Base-by-base conservation (phyloP, 805 yeast species). In the Citeromyces nyonsensis region DNA sequence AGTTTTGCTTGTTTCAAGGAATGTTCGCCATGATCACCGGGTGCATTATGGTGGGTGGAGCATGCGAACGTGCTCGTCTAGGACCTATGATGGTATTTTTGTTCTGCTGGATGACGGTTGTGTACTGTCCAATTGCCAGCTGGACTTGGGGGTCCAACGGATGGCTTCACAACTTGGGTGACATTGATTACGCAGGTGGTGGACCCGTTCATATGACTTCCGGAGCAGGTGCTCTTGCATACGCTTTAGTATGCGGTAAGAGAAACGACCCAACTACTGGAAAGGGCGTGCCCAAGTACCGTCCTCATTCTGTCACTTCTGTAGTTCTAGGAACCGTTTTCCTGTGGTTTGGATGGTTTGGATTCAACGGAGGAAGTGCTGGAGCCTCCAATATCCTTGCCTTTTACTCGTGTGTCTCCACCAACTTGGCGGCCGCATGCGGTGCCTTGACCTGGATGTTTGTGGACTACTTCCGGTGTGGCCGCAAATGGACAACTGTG, bases 321-420 rank as follows among this genome's bases (percentile, higher is more conserved):
- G 83, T 85, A 36, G 95, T 86, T 11, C 59, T 91, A 36, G 98
- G 98, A 35, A 85, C 96, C 13, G 78, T 83, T 9, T 81, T 91
- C 63, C 69, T 91, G 44, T 88, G 96, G 95, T 85, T 91, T 47
- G 98, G 97, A 25, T 91, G 98, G 98, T 85, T 85, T 49, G 96
- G 95, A 27, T 91, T 91, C 73, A 91, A 91, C 68, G 96, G 95
- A 57, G 97, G 97, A 47, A 84, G 95, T 31, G 81, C 96, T 32
- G 96, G 95, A 56, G 79, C 84, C 51, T 82, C 95, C 25, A 59
- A 88, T 39, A 74, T 91, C 52, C 78, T 96, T 60, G 86, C 95
- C 36, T 83, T 84, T 80, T 85, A 85, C 63, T 95, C 96, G 26
- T 70, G 80, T 52, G 78, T 80, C 49, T 85, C 83, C 69, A 88